Percentiles rank a stretch among this genome's conserved stretches.
Conservation (phyloP, 805 yeast species). For the Myxozyma sirexii region DNA sequence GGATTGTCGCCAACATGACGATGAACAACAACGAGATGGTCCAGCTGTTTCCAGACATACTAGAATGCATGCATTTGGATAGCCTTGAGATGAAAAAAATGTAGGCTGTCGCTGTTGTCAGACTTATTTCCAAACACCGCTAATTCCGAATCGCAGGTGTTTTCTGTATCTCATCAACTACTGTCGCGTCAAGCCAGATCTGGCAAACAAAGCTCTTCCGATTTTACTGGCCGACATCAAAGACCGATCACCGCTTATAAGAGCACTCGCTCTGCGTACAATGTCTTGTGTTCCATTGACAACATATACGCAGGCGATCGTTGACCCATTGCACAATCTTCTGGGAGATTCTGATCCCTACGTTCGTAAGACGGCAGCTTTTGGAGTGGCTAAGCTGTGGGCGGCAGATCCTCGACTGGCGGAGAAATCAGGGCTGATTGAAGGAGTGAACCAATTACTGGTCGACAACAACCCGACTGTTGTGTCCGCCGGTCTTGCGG, state of each 20-base stretch:
- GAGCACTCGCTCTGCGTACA: conserved; percentile 67
- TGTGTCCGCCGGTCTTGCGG: conserved; percentile 71
- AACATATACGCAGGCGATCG: conserved; percentile 54
- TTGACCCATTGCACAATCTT: conserved; percentile 42
- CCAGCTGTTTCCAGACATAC: conserved; percentile 64
- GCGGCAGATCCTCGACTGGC: conserved; percentile 56
- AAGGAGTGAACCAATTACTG: conserved; percentile 54
- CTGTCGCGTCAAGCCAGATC: conserved; percentile 59
- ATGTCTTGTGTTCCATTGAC: conserved; percentile 60
- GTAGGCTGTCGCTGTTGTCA: conserved; percentile 23
- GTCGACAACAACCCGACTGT: conserved; percentile 56
- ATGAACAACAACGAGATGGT: conserved; percentile 80
- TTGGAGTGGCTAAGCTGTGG: conserved; percentile 67
- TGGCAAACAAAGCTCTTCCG: conserved; percentile 59
- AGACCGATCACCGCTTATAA: conserved; percentile 52
- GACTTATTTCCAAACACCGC: background rate
- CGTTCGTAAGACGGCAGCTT: conserved; percentile 71
- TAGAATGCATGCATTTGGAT: conserved; percentile 50
- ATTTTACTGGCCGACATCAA: conserved; percentile 56
- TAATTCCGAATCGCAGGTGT: conserved; percentile 44
- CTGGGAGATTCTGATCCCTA: conserved; percentile 56
- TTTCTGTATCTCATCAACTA: conserved; percentile 66
- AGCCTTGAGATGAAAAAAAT: conserved; percentile 73
- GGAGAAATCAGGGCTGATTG: conserved; percentile 49
- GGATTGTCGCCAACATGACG: conserved; percentile 79